A percentile compares a stretch with the other conserved stretches of the same genome.
Evolutionary conservation across 495 filamentous ascomycete species (phyloP).

Genomic region (Aspergillus bertholletiae): DNA sequence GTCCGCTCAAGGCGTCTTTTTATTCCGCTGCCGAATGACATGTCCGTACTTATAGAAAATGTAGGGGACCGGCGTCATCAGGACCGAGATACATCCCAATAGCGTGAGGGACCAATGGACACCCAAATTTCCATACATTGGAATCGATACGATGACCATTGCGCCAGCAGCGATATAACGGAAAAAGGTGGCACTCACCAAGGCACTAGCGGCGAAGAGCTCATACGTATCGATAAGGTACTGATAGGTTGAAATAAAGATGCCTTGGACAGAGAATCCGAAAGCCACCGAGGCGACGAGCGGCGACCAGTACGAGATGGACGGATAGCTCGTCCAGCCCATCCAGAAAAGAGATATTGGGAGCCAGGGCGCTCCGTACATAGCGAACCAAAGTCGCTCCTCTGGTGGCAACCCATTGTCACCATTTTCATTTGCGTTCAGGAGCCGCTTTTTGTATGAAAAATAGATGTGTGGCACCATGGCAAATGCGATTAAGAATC

Average conservation of each 20-base stretch:
- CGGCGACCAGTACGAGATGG: slow-evolving; percentile 3
- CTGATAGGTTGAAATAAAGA: background rate
- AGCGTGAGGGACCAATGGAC: slow-evolving; percentile 1
- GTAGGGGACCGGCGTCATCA: slow-evolving; percentile 2
- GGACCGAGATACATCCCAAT: background rate
- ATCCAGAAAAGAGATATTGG: slow-evolving; percentile 12
- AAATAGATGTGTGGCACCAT: slow-evolving; percentile 48
- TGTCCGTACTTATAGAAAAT: slow-evolving; percentile 1
- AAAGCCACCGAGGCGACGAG: background rate
- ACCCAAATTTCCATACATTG: slow-evolving; percentile 1
- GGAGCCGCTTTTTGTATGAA: background rate
- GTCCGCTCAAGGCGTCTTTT: too few relatives aligned
- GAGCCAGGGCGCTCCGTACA: slow-evolving; percentile 3
- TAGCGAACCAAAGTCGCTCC: slow-evolving; percentile 8
- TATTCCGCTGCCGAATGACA: background rate
- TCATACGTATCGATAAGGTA: slow-evolving; percentile 3
- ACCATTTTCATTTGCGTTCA: background rate
- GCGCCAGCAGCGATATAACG: slow-evolving; percentile 1
- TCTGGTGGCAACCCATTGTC: background rate
- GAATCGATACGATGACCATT: slow-evolving; percentile 3
- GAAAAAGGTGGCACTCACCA: slow-evolving; percentile 1
- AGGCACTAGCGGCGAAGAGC: background rate
- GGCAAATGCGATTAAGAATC: slow-evolving; percentile 41
- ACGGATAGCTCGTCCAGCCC: slow-evolving; percentile 6
- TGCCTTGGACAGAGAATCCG: slow-evolving; percentile 1